Evolutionary conservation across 1,284 basidiomycete species (phyloP).

Genomic region (Mycena sp.): DNA sequence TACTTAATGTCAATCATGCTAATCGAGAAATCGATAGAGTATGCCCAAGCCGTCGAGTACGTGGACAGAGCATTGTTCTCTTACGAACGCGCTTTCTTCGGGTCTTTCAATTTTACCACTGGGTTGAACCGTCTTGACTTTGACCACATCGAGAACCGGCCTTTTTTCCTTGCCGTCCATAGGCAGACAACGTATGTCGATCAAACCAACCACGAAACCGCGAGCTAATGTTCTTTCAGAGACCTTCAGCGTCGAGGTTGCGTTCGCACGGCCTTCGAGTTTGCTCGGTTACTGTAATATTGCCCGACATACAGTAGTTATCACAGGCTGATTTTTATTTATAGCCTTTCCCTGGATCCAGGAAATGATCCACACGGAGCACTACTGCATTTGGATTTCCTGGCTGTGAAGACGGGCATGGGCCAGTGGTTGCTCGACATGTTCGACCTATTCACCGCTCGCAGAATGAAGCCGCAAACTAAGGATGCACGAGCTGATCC

Average conservation of each 20-base stretch:
- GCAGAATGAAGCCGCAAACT: slow-evolving; percentile 38
- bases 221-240: slow-evolving; percentile 48
- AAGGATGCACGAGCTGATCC: slow-evolving; percentile 58
- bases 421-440: slow-evolving; percentile 81
- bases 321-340: not conserved
- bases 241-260: slow-evolving; percentile 90
- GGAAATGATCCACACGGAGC: slow-evolving; percentile 88
- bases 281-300: slow-evolving; percentile 78
- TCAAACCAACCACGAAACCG: not conserved
- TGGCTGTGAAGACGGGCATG: slow-evolving; percentile 86
- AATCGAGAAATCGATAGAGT: slow-evolving; percentile 57
- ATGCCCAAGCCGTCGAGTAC: slow-evolving; percentile 85
- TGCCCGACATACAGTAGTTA: not conserved
- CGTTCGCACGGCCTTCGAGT: slow-evolving; percentile 89
- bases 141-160: slow-evolving; percentile 84
- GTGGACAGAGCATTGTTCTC: slow-evolving; percentile 89
- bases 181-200: slow-evolving; percentile 75
- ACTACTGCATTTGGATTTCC: slow-evolving; percentile 84
- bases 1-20: not conserved
- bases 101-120: slow-evolving; percentile 82
- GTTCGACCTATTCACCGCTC: slow-evolving; percentile 56
- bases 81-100: slow-evolving; percentile 88
- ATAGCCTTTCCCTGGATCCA: slow-evolving; percentile 71
- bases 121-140: slow-evolving; percentile 89
- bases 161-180: slow-evolving; percentile 85